Evolutionary conservation across 257 asterid genomes (phyloP).

Genomic region (Primulina eburnea): DNA sequence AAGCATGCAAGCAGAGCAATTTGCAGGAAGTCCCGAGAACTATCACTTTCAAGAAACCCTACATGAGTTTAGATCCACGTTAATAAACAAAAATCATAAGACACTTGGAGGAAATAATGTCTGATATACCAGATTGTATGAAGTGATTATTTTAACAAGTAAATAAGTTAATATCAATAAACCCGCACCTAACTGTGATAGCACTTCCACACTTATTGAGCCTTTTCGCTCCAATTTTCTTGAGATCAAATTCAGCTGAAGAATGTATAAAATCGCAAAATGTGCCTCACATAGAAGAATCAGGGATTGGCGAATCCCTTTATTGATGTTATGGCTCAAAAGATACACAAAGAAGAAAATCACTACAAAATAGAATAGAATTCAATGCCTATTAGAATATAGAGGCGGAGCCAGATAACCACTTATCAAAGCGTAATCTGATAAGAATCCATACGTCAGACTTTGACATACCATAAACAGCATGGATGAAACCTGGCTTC

Average conservation of each 20-base stretch:
- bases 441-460: conserved; percentile 10
- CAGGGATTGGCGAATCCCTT: conserved; percentile 75
- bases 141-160: conserved; percentile 12
- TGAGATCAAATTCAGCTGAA: conserved; percentile 81
- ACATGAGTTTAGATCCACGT: conserved; percentile 34
- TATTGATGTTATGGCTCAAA: conserved; percentile 68
- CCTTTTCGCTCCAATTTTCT: conserved; percentile 63
- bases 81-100: conserved; percentile 14
- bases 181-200: conserved; percentile 79
- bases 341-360: conserved; percentile 85
- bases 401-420: conserved; percentile 20
- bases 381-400: conserved; percentile 34
- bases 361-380: conserved; percentile 60
- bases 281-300: conserved; percentile 96
- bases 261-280: conserved; percentile 80
- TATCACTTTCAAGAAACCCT: conserved; percentile 83
- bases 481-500: conserved; percentile 93
- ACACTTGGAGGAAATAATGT: conserved; percentile 12
- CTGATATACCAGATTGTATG: conserved; percentile 2
- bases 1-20: conserved; percentile 90
- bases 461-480: conserved; percentile 75
- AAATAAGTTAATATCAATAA: conserved; percentile 24
- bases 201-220: conserved; percentile 59
- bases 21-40: conserved; percentile 80
- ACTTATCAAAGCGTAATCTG: conserved; percentile 10